Percentiles rank a stretch among this genome's conserved stretches.
These are phyloP conservation scores for Thalassiosira ordinaria DNA, from an alignment of 352 stramenopile genomes.

Conservation along the genomic window DNA sequence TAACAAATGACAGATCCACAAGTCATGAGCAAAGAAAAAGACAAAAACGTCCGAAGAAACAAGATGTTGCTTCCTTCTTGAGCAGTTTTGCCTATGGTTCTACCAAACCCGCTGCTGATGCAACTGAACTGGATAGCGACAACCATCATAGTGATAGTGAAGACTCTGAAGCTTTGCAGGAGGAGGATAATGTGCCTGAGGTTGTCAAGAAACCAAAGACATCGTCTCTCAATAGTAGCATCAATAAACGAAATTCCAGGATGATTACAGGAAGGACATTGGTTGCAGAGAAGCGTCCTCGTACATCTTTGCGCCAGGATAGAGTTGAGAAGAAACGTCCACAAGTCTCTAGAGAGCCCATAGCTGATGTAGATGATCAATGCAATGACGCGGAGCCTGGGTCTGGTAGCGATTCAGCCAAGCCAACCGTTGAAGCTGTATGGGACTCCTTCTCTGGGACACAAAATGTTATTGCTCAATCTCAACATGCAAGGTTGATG, in stretches of 20 bases:
- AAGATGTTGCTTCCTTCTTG: conserved; percentile 33
- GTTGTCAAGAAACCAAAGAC: neutral
- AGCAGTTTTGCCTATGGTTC: conserved; percentile 29
- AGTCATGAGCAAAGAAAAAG: conserved; percentile 18
- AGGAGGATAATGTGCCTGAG: conserved; percentile 5
- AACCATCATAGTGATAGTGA: conserved; percentile 18
- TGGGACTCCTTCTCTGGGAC: conserved; percentile 57
- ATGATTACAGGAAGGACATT: conserved; percentile 41
- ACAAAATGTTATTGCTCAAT: conserved; percentile 46
- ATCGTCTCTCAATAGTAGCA: conserved; percentile 10
- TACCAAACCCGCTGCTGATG: conserved; percentile 17
- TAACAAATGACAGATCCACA: neutral
- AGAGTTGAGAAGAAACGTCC: neutral
- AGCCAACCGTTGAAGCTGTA: conserved; percentile 18
- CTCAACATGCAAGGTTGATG: conserved; percentile 29
- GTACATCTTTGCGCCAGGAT: neutral
- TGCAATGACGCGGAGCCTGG: neutral
- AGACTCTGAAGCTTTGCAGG: conserved; percentile 8
- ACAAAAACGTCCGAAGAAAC: conserved; percentile 18
- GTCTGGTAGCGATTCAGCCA: neutral
- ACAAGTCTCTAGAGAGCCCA: neutral
- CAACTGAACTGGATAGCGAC: conserved; percentile 20
- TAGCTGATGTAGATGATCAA: neutral
- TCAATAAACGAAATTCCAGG: conserved; percentile 3
- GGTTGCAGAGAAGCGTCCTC: conserved; percentile 7